phyloP scores from a whole-genome alignment of 108 stramenopile genomes.

The Skeletonema grethae region DNA sequence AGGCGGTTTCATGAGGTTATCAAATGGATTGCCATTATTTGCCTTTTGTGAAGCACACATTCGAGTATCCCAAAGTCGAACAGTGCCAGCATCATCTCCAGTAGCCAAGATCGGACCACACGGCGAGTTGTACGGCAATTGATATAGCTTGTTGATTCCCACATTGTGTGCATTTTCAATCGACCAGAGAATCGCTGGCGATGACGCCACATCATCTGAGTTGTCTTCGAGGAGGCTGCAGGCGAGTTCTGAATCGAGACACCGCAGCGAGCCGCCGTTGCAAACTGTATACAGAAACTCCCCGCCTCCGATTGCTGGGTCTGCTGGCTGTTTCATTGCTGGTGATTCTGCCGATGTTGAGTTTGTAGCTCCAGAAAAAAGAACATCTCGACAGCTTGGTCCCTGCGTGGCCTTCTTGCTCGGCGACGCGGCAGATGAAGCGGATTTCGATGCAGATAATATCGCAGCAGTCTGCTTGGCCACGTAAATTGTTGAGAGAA shows the following conservation, averaged over 20 bases:
- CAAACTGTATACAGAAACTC: conserved; percentile 69
- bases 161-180: conserved; percentile 58
- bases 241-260: conserved; percentile 62
- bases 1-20: conserved; percentile 50
- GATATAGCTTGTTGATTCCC: conserved; percentile 61
- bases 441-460: conserved; percentile 17
- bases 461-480: conserved; percentile 19
- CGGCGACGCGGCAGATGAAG: conserved; percentile 9
- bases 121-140: conserved; percentile 50
- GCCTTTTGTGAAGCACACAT: conserved; percentile 29
- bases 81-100: conserved; percentile 83
- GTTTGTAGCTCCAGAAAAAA: conserved; percentile 56
- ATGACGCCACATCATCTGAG: conserved; percentile 14
- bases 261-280: conserved; percentile 63
- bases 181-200: conserved; percentile 56
- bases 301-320: conserved; percentile 40
- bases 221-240: conserved; percentile 49
- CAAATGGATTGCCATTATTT: conserved; percentile 32
- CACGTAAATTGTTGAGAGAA: conserved; percentile 70
- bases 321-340: not conserved
- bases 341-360: not conserved
- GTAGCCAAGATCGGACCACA: conserved; percentile 58
- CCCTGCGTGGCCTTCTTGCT: conserved; percentile 38
- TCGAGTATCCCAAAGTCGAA: conserved; percentile 83
- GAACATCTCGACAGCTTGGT: conserved; percentile 62